Percentiles rank a stretch among this genome's conserved stretches.
Conservation (phyloP, 2,329 filamentous ascomycete species). For the Anthostomella pinea region DNA sequence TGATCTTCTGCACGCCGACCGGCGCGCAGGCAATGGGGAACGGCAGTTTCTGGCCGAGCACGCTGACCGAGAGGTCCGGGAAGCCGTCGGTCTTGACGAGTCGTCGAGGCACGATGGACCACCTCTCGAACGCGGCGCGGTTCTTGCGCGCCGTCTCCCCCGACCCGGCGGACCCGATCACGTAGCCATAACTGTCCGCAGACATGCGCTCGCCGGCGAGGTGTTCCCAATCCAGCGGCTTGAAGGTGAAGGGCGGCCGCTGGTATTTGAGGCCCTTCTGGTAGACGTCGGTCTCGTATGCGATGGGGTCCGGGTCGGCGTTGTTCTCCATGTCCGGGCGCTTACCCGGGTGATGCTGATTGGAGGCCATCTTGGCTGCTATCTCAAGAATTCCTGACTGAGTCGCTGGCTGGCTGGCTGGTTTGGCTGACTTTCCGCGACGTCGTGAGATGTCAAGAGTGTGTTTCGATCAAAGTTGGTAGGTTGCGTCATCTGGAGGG, state of each 20-base stretch:
- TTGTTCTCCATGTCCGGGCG: too few species aligned
- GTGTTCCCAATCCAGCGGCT: slow-evolving; percentile 24
- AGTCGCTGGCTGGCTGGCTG: too few species aligned
- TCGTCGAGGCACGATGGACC: slow-evolving; percentile 23
- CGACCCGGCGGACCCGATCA: slow-evolving; percentile 22
- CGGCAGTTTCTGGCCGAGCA: slow-evolving; percentile 16
- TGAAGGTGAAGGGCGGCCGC: slow-evolving; percentile 27
- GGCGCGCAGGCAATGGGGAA: slow-evolving; percentile 26
- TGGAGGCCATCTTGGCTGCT: neutral
- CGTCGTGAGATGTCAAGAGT: too few species aligned
- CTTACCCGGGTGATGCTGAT: slow-evolving; percentile 7
- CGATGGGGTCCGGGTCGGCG: slow-evolving; percentile 19
- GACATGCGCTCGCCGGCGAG: slow-evolving; percentile 26
- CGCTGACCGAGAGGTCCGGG: slow-evolving; percentile 12
- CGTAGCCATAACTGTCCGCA: slow-evolving; percentile 23
- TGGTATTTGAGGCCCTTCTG: slow-evolving; percentile 22
- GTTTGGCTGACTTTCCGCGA: too few species aligned
- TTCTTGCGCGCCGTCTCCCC: slow-evolving; percentile 26
- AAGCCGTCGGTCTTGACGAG: slow-evolving; percentile 17
- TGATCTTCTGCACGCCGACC: slow-evolving; percentile 27
- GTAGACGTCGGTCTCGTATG: slow-evolving; percentile 18
- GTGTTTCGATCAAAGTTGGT: too few species aligned
- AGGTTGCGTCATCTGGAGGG: too few species aligned
- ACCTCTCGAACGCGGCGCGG: slow-evolving; percentile 21
- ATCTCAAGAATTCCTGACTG: too few species aligned